Conservation (phyloP, 495 filamentous ascomycete genomes). For the Parachaetomium inaequale region DNA sequence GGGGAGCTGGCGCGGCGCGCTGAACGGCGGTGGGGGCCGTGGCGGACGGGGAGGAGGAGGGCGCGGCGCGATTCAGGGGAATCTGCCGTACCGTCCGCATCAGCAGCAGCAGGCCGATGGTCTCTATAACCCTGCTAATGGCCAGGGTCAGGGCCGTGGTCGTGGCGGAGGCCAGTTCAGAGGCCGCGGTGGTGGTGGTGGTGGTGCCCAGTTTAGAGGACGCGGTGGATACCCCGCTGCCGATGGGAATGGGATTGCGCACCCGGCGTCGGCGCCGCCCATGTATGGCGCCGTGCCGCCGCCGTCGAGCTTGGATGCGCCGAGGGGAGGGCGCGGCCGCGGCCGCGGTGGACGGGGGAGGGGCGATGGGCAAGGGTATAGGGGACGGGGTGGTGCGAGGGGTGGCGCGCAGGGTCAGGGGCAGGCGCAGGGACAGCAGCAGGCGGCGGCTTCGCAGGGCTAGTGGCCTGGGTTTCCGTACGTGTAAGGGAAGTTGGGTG, state of each 20-base stretch:
- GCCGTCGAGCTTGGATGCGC: conserved; percentile 60
- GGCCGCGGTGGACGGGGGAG: conserved; percentile 20
- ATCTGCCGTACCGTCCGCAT: conserved; percentile 37
- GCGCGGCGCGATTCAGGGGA: conserved; percentile 45
- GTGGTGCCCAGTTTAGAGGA: background rate
- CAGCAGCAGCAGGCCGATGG: conserved; percentile 4
- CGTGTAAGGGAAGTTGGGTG: background rate
- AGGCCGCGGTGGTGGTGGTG: conserved; percentile 18
- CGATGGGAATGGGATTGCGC: conserved; percentile 12
- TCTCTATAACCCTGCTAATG: background rate
- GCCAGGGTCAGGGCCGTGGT: conserved; percentile 32
- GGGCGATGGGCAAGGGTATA: conserved; percentile 16
- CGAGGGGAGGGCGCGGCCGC: conserved; percentile 49
- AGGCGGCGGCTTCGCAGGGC: background rate
- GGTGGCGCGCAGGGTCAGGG: conserved; percentile 20
- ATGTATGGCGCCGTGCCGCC: conserved; percentile 76
- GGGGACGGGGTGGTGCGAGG: conserved; percentile 17
- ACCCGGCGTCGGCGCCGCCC: conserved; percentile 19
- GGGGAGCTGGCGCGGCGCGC: conserved; percentile 68
- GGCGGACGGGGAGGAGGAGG: conserved; percentile 33
- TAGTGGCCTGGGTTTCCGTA: background rate
- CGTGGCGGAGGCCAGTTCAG: conserved; percentile 35
- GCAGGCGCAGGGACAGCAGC: conserved; percentile 11
- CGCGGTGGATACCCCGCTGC: conserved; percentile 14
- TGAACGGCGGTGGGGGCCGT: conserved; percentile 43